Base-by-base conservation (phyloP, 805 yeast genomes). In the Saturnispora hagleri region DNA sequence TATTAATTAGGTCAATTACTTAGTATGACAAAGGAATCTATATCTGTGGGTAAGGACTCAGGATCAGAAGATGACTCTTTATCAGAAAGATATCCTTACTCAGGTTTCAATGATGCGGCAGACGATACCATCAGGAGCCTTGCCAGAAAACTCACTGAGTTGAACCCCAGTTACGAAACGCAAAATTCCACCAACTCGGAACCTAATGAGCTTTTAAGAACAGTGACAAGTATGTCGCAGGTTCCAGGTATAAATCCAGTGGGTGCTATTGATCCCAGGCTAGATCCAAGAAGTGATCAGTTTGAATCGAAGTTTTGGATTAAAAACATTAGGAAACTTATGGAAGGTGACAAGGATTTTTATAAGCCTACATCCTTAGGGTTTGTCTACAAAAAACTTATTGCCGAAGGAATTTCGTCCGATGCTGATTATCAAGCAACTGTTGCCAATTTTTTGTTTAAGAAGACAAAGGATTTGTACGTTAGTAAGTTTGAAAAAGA, bases 401-500 rank as follows among this genome's bases (percentile, higher is more conserved):
- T 83, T 53, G 86, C 84, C 3, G 75, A 66, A 55, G 89, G 89
- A 63, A 72, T 79, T 49, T 84, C 88, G 3, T 72, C 81, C 2
- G 88, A 81, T 63, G 75, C 84, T 10, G 86, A 83, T 60, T 83
- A 78, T 64, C 87, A 81, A 64, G 70, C 80, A 4, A 82, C 83
- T 3, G 75, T 81, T 27, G 56, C 72, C 22, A 82, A 79, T 57
- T 66, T 66, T 28, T 66, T 70, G 7, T 55, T 56, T 34, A 73
- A 74, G 55, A n/a, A 60, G 24, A 62, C 60, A 43, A 63, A 61
- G 60, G 72, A 64, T 46, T 50, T 47, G 18, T 62, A 62, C 48
- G 57, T 53, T 34, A 51, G 58, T 31, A 53, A 35, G 55, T 58
- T 61, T 55, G 68, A 54, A 43, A 66, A 60, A 59, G 69, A 56